A percentile compares a stretch with the other conserved stretches of the same genome.
Evolutionary conservation across 2,329 filamentous ascomycete species (phyloP).

Genomic region (Emydomyces testavorans): DNA sequence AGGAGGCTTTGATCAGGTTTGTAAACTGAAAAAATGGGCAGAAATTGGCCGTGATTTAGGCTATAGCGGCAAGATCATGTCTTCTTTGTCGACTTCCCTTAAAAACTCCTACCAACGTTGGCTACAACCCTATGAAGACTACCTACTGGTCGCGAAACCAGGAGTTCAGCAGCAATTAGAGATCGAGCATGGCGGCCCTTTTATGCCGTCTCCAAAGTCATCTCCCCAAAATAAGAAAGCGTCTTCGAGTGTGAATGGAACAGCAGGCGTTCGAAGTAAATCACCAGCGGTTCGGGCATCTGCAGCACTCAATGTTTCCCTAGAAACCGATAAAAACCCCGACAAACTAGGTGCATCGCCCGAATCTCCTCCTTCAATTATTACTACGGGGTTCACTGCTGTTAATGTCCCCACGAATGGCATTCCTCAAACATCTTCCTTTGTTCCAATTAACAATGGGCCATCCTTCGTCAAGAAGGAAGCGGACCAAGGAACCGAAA

Average conservation of each 20-base stretch:
- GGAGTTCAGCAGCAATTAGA: slow-evolving; percentile 95
- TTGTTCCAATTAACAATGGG: slow-evolving; percentile 33
- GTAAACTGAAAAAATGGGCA: slow-evolving; percentile 97
- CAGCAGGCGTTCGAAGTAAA: slow-evolving; percentile 44
- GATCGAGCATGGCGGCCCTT: slow-evolving; percentile 80
- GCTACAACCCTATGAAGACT: slow-evolving; percentile 94
- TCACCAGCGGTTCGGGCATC: slow-evolving; percentile 55
- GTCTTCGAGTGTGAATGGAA: slow-evolving; percentile 34
- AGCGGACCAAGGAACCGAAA: slow-evolving; percentile 46
- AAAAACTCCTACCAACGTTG: slow-evolving; percentile 98
- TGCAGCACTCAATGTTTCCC: slow-evolving; percentile 45
- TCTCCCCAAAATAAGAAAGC: slow-evolving; percentile 55
- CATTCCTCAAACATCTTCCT: slow-evolving; percentile 47
- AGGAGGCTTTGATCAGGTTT: slow-evolving; percentile 91
- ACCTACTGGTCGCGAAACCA: slow-evolving; percentile 78
- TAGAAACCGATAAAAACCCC: slow-evolving; percentile 27
- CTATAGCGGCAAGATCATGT: slow-evolving; percentile 99
- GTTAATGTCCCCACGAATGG: slow-evolving; percentile 50
- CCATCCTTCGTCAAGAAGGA: slow-evolving; percentile 38
- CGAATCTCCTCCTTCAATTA: slow-evolving; percentile 30
- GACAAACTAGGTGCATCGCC: slow-evolving; percentile 22
- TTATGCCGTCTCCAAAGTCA: slow-evolving; percentile 65
- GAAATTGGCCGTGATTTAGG: slow-evolving; percentile 93
- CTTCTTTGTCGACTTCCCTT: slow-evolving; percentile 87
- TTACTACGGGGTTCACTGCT: slow-evolving; percentile 52